A percentile compares a stretch with the other conserved stretches of the same genome.
Conservation (phyloP, 2,329 filamentous ascomycete genomes). For the Tetracladium maxilliforme region DNA sequence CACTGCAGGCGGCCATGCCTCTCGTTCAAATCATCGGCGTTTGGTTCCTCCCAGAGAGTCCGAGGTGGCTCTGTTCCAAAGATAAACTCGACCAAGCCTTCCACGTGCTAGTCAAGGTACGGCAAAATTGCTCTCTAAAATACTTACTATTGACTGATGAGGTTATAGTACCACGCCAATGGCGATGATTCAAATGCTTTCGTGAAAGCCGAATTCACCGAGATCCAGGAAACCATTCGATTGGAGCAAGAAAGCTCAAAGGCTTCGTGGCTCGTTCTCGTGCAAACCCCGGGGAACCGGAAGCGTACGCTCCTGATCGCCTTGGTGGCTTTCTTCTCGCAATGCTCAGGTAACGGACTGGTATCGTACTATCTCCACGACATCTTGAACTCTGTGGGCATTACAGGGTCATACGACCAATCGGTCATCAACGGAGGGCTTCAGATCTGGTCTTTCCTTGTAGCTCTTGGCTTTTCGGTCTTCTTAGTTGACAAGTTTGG, state of each 20-base stretch:
- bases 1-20: constrained; percentile 6
- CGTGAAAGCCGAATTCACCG: constrained; percentile 19
- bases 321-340: constrained; percentile 1
- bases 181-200: constrained; percentile 16
- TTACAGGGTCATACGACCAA: constrained; percentile 3
- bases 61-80: constrained; percentile 7
- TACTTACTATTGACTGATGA: background rate
- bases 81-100: constrained; percentile 9
- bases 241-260: constrained; percentile 24
- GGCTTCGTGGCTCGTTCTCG: constrained; percentile 24
- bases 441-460: constrained; percentile 12
- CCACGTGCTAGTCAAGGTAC: constrained; percentile 12
- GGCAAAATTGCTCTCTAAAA: constrained; percentile 1
- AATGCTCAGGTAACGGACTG: constrained; percentile 26
- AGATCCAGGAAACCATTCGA: constrained; percentile 23
- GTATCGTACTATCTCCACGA: constrained; percentile 2
- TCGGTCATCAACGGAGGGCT: constrained; percentile 8
- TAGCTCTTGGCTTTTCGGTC: constrained; percentile 10
- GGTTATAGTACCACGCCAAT: constrained; percentile 15
- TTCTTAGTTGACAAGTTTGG: constrained; percentile 15
- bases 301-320: constrained; percentile 28
- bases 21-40: constrained; percentile 6
- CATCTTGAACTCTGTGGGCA: constrained; percentile 8
- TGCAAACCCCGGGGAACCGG: constrained; percentile 32
- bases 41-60: constrained; percentile 8